These are phyloP conservation scores for Tetracladium marchalianum DNA, from an alignment of 495 filamentous ascomycete species.

Conservation along the genomic window DNA sequence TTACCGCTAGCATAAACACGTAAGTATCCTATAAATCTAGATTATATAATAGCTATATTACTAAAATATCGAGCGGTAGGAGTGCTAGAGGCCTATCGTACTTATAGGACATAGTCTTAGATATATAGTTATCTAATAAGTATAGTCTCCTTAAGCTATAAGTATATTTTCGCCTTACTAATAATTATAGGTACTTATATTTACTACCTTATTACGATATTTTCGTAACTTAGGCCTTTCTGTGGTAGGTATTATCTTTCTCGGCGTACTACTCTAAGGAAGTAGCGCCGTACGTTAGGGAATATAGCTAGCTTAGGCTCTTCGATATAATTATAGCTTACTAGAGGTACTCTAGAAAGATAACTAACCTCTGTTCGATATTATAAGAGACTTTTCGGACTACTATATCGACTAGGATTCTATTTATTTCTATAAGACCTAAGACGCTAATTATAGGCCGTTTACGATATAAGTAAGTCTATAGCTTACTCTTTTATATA, in stretches of 20 bases:
- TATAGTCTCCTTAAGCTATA: neutral
- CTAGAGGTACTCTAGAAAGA: conserved; percentile 1
- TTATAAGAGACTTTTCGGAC: conserved; percentile 1
- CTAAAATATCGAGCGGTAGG: conserved; percentile 4
- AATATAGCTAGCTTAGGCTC: neutral
- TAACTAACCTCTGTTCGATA: neutral
- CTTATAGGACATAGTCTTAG: conserved; percentile 12
- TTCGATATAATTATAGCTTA: conserved; percentile 1
- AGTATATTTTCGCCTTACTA: neutral
- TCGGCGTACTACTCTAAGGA: conserved; percentile 9
- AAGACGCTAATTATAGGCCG: neutral
- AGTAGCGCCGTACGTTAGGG: conserved; percentile 2
- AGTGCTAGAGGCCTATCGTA: conserved; percentile 4
- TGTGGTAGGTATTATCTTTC: conserved; percentile 9
- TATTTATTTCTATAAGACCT: conserved; percentile 9
- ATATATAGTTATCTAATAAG: conserved; percentile 8
- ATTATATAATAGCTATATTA: neutral
- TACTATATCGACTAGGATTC: conserved; percentile 5
- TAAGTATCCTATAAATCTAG: conserved; percentile 1
- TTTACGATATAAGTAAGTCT: neutral
- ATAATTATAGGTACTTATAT: conserved; percentile 7
- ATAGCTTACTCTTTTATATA: too few relatives aligned
- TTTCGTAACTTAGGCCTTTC: conserved; percentile 5
- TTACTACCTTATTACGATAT: neutral
- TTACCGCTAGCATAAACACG: neutral